Evolutionary conservation across 176 grass and related monocot species (phyloP), one percentile per base, ranked within the genome.

Genomic region (Thalia dealbata): DNA sequence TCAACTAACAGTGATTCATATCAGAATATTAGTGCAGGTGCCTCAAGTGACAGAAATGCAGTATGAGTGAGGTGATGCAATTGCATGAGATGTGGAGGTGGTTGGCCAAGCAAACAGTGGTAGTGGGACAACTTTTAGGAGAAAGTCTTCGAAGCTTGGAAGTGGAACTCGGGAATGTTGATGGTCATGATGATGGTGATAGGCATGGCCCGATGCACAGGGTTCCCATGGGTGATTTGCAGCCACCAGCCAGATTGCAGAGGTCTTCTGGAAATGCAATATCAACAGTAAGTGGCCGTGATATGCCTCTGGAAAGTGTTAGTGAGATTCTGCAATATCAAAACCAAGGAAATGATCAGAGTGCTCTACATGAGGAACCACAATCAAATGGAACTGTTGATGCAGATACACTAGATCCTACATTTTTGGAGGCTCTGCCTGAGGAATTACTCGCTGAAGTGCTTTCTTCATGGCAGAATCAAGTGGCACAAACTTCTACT

Each of bases 381-480:
- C 85, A 89, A 64, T 81, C 78, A 69, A 80, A 67, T 73, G 86
- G 81, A 77, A 81, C 60, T 64, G 64, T 56, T 68, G 83, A 79
- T 61, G 67, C 83, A 3, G 81, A 99, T 51, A 86, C 90, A 41
- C 93, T 99, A 43, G 95, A 99, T 72, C 95, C 95, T 48, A 99
- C 95, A 77, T 99, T 99, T 88, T 82, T 99, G 84, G 95, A 99
- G 77, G 95, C 95, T 73, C 87, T 99, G 78, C 95, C 95, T 14
- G 95, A 91, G 62, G 95, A 99, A 22, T 83, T 99, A 72, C 80
- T 90, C 60, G 90, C 90, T 67, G 95, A 99, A 82, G 90, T 99
- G 51, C 85, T 99, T 85, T 91, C 87, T 73, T 93, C 95, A 77
- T 87, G 88, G 67, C 95, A 99, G 81, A 91, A 99, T 86, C 90